These are phyloP conservation scores for Rhododendron simsii DNA, from an alignment of 148 eudicot genomes.

Conservation along the genomic window DNA sequence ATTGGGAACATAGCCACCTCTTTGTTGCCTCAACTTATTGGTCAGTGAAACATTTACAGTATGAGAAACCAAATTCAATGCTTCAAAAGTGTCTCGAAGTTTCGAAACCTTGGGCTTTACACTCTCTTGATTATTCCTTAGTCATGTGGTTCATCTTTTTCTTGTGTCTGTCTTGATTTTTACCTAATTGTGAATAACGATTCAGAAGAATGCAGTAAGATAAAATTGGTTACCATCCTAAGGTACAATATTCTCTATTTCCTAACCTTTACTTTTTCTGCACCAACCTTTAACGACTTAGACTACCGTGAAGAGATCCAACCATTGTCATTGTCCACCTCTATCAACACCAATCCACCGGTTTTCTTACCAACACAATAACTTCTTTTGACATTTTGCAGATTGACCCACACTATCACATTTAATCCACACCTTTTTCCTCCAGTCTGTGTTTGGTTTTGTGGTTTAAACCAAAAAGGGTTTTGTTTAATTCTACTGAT, in stretches of 20 bases:
- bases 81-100: not conserved
- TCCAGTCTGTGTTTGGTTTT: not conserved
- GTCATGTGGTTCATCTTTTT: not conserved
- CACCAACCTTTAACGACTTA: not conserved
- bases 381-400: not conserved
- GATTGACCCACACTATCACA: not conserved
- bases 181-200: not conserved
- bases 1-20: not conserved
- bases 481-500: no score
- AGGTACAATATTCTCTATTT: not conserved
- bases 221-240: not conserved
- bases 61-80: not conserved
- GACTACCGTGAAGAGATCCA: not conserved
- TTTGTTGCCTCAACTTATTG: not conserved
- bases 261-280: not conserved
- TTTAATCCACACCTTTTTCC: not conserved
- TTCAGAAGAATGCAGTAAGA: not conserved
- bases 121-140: not conserved
- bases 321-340: not conserved
- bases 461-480: no score
- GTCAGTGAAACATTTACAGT: not conserved
- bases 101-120: not conserved
- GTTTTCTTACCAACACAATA: not conserved
- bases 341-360: not conserved
- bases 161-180: not conserved